Percentiles rank a stretch among this genome's conserved stretches.
Conservation (phyloP, 176 grass and related monocot genomes). For the Tillandsia leiboldiana region DNA sequence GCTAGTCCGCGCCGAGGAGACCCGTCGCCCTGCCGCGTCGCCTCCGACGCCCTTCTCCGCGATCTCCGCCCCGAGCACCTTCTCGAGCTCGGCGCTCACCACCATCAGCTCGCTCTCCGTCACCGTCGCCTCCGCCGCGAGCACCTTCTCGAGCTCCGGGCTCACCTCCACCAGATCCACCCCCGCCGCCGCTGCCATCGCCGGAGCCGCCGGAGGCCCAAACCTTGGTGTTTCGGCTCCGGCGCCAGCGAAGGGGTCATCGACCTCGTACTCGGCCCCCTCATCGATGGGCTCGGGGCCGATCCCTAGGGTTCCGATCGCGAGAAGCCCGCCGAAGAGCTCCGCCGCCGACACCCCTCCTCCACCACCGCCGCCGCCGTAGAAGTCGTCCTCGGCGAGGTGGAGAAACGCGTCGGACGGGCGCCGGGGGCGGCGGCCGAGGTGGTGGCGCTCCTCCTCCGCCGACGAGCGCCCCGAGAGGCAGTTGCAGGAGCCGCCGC, state of each 20-base stretch:
- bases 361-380: not conserved
- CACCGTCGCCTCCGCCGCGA: slow-evolving; percentile 36
- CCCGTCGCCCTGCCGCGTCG: slow-evolving; percentile 1
- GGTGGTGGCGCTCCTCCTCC: slow-evolving; percentile 35
- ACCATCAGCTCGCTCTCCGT: slow-evolving; percentile 87
- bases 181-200: slow-evolving; percentile 52
- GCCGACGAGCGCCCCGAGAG: slow-evolving; percentile 40
- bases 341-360: not conserved
- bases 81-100: slow-evolving; percentile 80
- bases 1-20: slow-evolving; percentile 68
- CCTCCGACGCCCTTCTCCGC: slow-evolving; percentile 24
- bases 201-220: not conserved
- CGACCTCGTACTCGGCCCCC: not conserved
- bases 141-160: slow-evolving; percentile 81
- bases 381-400: slow-evolving; percentile 14
- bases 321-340: slow-evolving; percentile 25
- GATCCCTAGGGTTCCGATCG: slow-evolving; percentile 32
- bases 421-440: slow-evolving; percentile 24
- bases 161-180: slow-evolving; percentile 75
- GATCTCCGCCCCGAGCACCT: slow-evolving; percentile 47
- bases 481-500: slow-evolving; percentile 52
- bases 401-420: slow-evolving; percentile 3
- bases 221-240: not conserved
- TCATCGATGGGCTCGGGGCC: not conserved
- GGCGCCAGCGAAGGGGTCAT: not conserved